Conservation (phyloP, 2,329 filamentous ascomycete species). For the Gnomoniopsis sp. region DNA sequence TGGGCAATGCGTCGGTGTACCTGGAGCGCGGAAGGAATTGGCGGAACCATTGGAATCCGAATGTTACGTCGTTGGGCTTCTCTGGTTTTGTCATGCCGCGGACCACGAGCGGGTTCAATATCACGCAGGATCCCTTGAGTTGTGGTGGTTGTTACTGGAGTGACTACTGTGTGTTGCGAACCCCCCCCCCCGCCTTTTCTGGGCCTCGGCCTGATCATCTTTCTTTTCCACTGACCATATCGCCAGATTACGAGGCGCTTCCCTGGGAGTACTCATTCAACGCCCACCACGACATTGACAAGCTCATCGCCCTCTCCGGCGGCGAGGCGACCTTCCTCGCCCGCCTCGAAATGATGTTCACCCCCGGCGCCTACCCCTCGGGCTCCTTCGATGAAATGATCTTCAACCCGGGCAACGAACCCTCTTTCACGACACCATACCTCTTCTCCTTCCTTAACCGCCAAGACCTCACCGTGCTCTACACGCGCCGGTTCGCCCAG, state of each 20-base stretch:
- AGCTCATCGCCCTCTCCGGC: constrained; percentile 52
- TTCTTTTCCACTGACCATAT: not conserved
- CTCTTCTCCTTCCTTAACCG: constrained; percentile 65
- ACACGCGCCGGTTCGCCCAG: constrained; percentile 57
- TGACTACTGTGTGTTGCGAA: constrained; percentile 40
- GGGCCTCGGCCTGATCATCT: not conserved
- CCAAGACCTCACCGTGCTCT: constrained; percentile 58
- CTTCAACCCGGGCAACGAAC: constrained; percentile 67
- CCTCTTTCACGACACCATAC: constrained; percentile 64
- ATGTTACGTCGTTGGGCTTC: constrained; percentile 56
- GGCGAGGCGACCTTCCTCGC: constrained; percentile 51
- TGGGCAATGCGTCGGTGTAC: constrained; percentile 55
- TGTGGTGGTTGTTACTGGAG: constrained; percentile 67
- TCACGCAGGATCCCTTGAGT: constrained; percentile 51
- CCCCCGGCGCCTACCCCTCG: constrained; percentile 38
- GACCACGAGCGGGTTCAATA: constrained; percentile 42
- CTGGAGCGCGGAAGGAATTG: constrained; percentile 63
- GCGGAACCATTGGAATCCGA: constrained; percentile 68
- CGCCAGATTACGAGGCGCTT: constrained; percentile 53
- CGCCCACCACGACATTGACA: constrained; percentile 62
- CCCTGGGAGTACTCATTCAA: constrained; percentile 67
- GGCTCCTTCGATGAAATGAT: constrained; percentile 52
- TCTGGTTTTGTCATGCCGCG: constrained; percentile 65
- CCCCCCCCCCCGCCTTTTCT: too few species aligned
- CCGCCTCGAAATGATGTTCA: constrained; percentile 60